Percentiles rank a stretch among this genome's conserved stretches.
These are phyloP conservation scores for Linum trigynum DNA, from an alignment of 345 rosid genomes.

Conservation along the genomic window DNA sequence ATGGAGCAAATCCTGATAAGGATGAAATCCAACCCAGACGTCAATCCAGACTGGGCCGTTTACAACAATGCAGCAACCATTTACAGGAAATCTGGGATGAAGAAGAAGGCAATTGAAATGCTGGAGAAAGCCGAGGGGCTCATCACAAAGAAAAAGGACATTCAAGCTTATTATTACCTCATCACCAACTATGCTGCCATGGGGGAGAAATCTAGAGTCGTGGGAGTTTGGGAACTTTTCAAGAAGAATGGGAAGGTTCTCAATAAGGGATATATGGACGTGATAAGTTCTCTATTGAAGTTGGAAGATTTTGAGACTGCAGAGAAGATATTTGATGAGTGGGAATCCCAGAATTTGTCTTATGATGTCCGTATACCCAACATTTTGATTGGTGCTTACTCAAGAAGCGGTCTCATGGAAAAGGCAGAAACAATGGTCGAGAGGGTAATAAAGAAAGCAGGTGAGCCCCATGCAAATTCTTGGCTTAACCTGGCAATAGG, in stretches of 20 bases:
- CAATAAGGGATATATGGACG: constrained; percentile 15
- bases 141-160: background rate
- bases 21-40: constrained; percentile 23
- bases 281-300: constrained; percentile 26
- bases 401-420: constrained; percentile 23
- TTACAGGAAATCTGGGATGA: constrained; percentile 15
- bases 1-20: constrained; percentile 17
- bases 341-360: constrained; percentile 18
- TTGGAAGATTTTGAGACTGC: constrained; percentile 35
- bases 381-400: constrained; percentile 21
- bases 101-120: constrained; percentile 25
- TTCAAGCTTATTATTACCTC: constrained; percentile 14
- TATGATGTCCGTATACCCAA: constrained; percentile 24
- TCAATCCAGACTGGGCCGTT: constrained; percentile 17
- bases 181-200: constrained; percentile 23
- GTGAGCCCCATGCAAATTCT: constrained; percentile 12
- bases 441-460: constrained; percentile 15
- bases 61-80: constrained; percentile 16
- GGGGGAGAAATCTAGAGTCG: constrained; percentile 34
- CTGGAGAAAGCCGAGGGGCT: constrained; percentile 28
- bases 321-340: constrained; percentile 29
- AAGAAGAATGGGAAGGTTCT: constrained; percentile 12
- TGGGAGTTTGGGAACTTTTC: constrained; percentile 32
- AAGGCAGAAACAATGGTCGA: constrained; percentile 23
- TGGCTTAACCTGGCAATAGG: constrained; percentile 26